phyloP scores from a whole-genome alignment of 2,329 filamentous ascomycete species.

The Colletotrichum navitas region DNA sequence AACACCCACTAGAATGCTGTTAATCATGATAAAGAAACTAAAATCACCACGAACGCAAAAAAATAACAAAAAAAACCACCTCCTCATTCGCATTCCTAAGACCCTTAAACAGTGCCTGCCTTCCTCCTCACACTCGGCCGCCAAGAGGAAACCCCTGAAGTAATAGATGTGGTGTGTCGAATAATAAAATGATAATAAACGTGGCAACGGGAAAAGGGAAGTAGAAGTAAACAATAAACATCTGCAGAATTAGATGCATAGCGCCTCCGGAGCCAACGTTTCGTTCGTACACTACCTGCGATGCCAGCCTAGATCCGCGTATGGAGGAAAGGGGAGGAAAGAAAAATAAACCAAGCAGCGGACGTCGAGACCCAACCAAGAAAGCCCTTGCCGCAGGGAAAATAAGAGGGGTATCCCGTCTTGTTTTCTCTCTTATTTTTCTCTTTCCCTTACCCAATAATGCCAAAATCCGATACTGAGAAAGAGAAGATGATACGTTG shows the following conservation, averaged over 20 bases:
- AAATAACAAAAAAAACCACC: neutral
- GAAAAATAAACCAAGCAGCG: slow-evolving; percentile 16
- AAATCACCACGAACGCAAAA: neutral
- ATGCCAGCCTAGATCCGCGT: slow-evolving; percentile 25
- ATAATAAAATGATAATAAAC: slow-evolving; percentile 8
- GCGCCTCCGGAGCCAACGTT: slow-evolving; percentile 20
- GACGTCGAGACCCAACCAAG: slow-evolving; percentile 12
- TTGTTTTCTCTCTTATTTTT: slow-evolving; percentile 11
- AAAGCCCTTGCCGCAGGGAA: neutral
- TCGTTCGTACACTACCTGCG: slow-evolving; percentile 22
- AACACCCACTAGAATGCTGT: slow-evolving; percentile 20
- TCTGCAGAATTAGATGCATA: slow-evolving; percentile 11
- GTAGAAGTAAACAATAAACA: slow-evolving; percentile 9
- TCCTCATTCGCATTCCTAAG: neutral
- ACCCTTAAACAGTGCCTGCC: neutral
- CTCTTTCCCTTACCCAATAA: slow-evolving; percentile 27
- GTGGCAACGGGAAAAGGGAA: slow-evolving; percentile 13
- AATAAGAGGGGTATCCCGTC: slow-evolving; percentile 19
- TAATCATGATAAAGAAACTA: slow-evolving; percentile 12
- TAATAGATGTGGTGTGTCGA: slow-evolving; percentile 16
- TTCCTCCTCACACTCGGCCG: neutral
- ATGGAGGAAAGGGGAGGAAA: neutral
- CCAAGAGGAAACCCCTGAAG: neutral
- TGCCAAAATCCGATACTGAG: slow-evolving; percentile 24
- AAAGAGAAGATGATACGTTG: slow-evolving; percentile 25